Evolutionary conservation across 2,329 filamentous ascomycete genomes (phyloP).

Genomic region (Periconia sp.): DNA sequence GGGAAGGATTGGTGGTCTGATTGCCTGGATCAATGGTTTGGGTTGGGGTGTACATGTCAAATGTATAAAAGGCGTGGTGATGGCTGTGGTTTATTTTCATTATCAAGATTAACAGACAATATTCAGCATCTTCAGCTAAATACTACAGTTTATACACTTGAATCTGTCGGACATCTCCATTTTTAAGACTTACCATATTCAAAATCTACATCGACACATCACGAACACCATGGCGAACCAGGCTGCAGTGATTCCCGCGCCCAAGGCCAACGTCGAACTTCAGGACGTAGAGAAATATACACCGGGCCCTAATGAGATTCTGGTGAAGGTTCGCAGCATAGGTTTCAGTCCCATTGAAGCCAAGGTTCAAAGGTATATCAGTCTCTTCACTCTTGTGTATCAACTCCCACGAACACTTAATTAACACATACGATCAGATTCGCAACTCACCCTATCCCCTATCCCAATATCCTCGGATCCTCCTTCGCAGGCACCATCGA

Average conservation of each 20-base stretch:
- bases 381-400: background rate
- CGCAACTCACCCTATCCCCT: conserved; percentile 16
- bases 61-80: no score
- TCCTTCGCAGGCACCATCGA: conserved; percentile 31
- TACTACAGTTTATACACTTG: no score
- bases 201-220: no score
- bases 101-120: no score
- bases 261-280: conserved; percentile 3
- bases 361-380: conserved; percentile 13
- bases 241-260: conserved; percentile 8
- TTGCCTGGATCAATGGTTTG: no score
- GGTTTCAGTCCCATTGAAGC: conserved; percentile 28
- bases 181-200: no score
- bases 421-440: background rate
- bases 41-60: no score
- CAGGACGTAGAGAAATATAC: conserved; percentile 7
- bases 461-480: conserved; percentile 28
- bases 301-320: conserved; percentile 11
- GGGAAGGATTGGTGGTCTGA: no score
- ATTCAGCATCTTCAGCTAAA: no score
- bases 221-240: conserved; percentile 8
- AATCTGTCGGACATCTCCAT: no score
- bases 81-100: no score
- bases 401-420: background rate
- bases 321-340: conserved; percentile 29